These are phyloP conservation scores for Ophiostoma sp. DNA, from an alignment of 2,329 filamentous ascomycete species.

Conservation along the genomic window DNA sequence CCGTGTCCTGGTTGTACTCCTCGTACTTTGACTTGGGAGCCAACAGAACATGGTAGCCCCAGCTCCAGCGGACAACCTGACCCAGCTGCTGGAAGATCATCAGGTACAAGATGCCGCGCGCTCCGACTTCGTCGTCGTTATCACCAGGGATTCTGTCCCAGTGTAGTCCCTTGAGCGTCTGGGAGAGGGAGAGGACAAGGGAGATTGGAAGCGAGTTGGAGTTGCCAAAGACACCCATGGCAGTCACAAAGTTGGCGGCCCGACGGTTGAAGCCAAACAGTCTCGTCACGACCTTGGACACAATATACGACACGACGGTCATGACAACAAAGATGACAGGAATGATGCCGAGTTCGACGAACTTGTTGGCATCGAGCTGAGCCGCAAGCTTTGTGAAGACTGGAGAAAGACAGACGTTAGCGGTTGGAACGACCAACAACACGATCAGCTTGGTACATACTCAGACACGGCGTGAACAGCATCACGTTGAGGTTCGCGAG, in stretches of 20 bases:
- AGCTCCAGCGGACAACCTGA: slow-evolving; percentile 93
- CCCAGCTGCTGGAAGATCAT: slow-evolving; percentile 97
- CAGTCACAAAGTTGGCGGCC: slow-evolving; percentile 89
- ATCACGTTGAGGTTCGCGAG: slow-evolving; percentile 94
- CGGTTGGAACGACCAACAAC: neutral
- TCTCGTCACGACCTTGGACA: slow-evolving; percentile 69
- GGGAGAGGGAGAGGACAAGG: slow-evolving; percentile 87
- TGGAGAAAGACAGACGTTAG: slow-evolving; percentile 39
- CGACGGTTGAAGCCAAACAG: slow-evolving; percentile 80
- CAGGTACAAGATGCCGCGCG: slow-evolving; percentile 90
- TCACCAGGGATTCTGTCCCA: slow-evolving; percentile 91
- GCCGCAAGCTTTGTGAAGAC: slow-evolving; percentile 97
- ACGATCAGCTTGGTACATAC: slow-evolving; percentile 52
- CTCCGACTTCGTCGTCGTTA: slow-evolving; percentile 91
- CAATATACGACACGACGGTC: slow-evolving; percentile 80
- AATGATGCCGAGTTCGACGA: slow-evolving; percentile 87
- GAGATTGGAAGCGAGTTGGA: slow-evolving; percentile 98
- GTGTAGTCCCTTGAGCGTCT: slow-evolving; percentile 87
- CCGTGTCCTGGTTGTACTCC: slow-evolving; percentile 58
- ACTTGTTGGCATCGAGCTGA: slow-evolving; percentile 87
- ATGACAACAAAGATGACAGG: slow-evolving; percentile 91
- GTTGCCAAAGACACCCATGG: slow-evolving; percentile 97
- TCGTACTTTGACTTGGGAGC: slow-evolving; percentile 75
- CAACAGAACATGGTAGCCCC: slow-evolving; percentile 95
- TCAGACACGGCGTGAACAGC: slow-evolving; percentile 94